phyloP scores from a whole-genome alignment of 2,329 filamentous ascomycete species.

The Penicillium sp. region DNA sequence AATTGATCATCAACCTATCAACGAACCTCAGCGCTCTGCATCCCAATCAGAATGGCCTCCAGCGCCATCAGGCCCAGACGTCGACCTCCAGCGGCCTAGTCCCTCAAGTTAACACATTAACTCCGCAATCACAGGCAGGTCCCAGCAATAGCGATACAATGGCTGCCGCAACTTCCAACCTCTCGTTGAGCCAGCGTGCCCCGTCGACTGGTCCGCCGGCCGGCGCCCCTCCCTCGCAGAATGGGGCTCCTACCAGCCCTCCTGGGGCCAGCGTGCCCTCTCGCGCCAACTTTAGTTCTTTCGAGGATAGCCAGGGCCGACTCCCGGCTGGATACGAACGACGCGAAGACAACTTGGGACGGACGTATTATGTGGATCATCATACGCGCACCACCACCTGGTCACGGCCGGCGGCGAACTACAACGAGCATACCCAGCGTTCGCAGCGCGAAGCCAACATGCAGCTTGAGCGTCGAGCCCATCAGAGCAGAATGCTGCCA shows the following conservation, averaged over 20 bases:
- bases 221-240: conserved; percentile 41
- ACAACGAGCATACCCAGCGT: conserved; percentile 71
- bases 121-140: conserved; percentile 27
- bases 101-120: conserved; percentile 30
- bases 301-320: conserved; percentile 92
- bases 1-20: conserved; percentile 92
- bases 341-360: conserved; percentile 86
- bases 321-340: conserved; percentile 93
- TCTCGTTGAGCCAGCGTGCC: conserved; percentile 35
- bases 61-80: conserved; percentile 34
- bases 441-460: conserved; percentile 84
- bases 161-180: conserved; percentile 31
- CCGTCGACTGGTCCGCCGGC: conserved; percentile 36
- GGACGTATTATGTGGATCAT: conserved; percentile 98
- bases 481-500: conserved; percentile 91
- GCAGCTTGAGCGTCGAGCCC: conserved; percentile 84
- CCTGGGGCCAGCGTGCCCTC: conserved; percentile 40
- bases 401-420: conserved; percentile 79
- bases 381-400: conserved; percentile 96
- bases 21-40: conserved; percentile 77
- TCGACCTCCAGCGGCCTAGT: conserved; percentile 41
- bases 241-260: conserved; percentile 37
- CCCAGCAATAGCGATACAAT: conserved; percentile 31
- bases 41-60: conserved; percentile 47
- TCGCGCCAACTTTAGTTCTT: conserved; percentile 71